These are phyloP conservation scores for Beauveria asiatica DNA, from an alignment of 2,329 filamentous ascomycete genomes.

Conservation along the genomic window DNA sequence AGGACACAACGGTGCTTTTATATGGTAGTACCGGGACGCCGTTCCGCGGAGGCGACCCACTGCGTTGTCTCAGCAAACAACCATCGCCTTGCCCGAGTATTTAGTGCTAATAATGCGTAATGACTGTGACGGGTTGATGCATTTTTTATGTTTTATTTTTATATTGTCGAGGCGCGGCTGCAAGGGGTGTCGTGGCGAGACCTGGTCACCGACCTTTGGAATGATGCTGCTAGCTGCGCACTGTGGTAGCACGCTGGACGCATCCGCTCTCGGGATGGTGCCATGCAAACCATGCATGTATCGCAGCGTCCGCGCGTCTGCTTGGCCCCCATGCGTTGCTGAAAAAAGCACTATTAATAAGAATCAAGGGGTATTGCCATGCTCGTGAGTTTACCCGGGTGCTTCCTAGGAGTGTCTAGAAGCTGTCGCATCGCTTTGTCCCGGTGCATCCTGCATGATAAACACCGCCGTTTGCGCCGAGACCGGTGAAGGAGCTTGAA, in stretches of 20 bases:
- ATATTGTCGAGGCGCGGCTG: not conserved
- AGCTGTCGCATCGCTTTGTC: not conserved
- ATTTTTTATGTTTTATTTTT: not conserved
- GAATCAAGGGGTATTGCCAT: not conserved
- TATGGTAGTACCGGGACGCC: not conserved
- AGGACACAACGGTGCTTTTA: constrained; percentile 7
- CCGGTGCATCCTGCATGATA: no score
- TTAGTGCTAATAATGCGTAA: not conserved
- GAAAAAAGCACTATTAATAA: not conserved
- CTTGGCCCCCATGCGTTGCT: not conserved
- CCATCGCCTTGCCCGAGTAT: not conserved
- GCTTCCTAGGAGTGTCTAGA: not conserved
- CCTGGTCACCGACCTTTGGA: not conserved
- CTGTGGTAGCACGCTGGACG: no score
- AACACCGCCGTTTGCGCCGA: not conserved
- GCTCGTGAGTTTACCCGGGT: no score
- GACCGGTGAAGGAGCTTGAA: not conserved
- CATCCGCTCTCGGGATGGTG: constrained; percentile 1
- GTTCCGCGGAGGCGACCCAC: not conserved
- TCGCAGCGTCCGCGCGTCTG: not conserved
- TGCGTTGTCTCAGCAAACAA: not conserved
- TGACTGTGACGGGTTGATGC: not conserved
- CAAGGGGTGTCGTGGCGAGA: no score
- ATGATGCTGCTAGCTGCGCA: not conserved
- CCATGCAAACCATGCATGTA: not conserved